phyloP scores from a whole-genome alignment of 352 stramenopile genomes.

The Phytophthora pisi region DNA sequence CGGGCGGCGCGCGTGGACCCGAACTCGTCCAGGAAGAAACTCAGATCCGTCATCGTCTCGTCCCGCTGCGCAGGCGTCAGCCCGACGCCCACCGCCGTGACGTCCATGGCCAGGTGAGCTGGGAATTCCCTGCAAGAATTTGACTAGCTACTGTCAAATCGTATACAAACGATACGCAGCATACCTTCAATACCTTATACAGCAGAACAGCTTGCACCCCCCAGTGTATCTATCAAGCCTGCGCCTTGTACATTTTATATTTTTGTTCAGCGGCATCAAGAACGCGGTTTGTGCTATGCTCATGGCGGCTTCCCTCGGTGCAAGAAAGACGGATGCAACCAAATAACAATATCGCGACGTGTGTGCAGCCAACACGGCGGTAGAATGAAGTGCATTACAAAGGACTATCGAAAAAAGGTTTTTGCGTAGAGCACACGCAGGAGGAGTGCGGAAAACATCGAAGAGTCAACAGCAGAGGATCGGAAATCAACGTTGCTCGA shows the following conservation, averaged over 20 bases:
- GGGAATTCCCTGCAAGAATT: background rate
- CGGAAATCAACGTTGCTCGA: too few relatives aligned
- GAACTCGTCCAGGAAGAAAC: constrained; percentile 8
- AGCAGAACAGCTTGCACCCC: background rate
- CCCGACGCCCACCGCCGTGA: constrained; percentile 5
- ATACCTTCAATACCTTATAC: background rate
- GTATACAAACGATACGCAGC: background rate
- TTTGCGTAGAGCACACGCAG: too few relatives aligned
- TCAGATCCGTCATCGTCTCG: constrained; percentile 4
- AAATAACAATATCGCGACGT: background rate
- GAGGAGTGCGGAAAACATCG: too few relatives aligned
- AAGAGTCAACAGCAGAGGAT: too few relatives aligned
- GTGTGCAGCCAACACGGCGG: constrained; percentile 10
- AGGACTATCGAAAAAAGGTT: constrained; percentile 7
- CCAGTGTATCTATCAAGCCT: too few relatives aligned
- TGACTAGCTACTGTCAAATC: background rate
- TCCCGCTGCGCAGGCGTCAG: constrained; percentile 9
- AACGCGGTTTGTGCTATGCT: constrained; percentile 8
- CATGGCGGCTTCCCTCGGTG: constrained; percentile 15
- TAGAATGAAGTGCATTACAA: constrained; percentile 4
- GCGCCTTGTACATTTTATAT: too few relatives aligned
- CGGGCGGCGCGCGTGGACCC: background rate
- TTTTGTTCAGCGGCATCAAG: background rate
- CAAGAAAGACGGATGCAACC: constrained; percentile 12
- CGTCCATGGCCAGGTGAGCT: constrained; percentile 1